Evolutionary conservation across 1,284 basidiomycete species (phyloP).

Genomic region (Xerocomus nothofagi): DNA sequence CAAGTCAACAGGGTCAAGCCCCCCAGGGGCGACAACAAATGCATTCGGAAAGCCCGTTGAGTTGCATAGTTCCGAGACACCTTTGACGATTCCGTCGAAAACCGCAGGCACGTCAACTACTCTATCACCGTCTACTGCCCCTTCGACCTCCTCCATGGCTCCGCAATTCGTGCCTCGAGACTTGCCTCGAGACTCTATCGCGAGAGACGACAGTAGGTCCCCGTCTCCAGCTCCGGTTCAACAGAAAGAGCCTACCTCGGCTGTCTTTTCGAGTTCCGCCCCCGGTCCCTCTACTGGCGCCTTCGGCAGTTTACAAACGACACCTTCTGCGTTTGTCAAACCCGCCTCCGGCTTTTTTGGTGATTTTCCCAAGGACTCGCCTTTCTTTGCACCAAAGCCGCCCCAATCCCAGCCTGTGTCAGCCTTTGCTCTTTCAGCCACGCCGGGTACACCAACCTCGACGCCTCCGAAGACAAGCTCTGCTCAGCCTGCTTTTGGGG

Average conservation of each 20-base stretch:
- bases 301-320: slow-evolving; percentile 38
- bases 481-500: slow-evolving; percentile 37
- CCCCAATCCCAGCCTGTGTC: slow-evolving; percentile 35
- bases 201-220: slow-evolving; percentile 27
- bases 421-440: slow-evolving; percentile 36
- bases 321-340: slow-evolving; percentile 39
- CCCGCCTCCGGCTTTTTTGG: slow-evolving; percentile 42
- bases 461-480: slow-evolving; percentile 35
- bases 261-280: slow-evolving; percentile 21
- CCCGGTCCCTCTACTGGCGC: slow-evolving; percentile 34
- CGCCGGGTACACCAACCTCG: slow-evolving; percentile 30
- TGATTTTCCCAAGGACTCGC: slow-evolving; percentile 42
- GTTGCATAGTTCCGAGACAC: slow-evolving; percentile 6
- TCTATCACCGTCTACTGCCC: neutral
- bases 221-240: slow-evolving; percentile 25
- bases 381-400: slow-evolving; percentile 50
- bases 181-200: slow-evolving; percentile 14
- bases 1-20: slow-evolving; percentile 10
- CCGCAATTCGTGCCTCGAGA: slow-evolving; percentile 17
- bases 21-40: slow-evolving; percentile 1
- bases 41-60: slow-evolving; percentile 7
- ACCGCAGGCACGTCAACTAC: neutral
- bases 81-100: slow-evolving; percentile 3
- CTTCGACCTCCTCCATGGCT: neutral
- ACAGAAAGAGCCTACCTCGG: slow-evolving; percentile 5